A percentile compares a stretch with the other conserved stretches of the same genome.
phyloP scores from a whole-genome alignment of 2,329 filamentous ascomycete genomes.

The Hymenoscyphus infarciens region DNA sequence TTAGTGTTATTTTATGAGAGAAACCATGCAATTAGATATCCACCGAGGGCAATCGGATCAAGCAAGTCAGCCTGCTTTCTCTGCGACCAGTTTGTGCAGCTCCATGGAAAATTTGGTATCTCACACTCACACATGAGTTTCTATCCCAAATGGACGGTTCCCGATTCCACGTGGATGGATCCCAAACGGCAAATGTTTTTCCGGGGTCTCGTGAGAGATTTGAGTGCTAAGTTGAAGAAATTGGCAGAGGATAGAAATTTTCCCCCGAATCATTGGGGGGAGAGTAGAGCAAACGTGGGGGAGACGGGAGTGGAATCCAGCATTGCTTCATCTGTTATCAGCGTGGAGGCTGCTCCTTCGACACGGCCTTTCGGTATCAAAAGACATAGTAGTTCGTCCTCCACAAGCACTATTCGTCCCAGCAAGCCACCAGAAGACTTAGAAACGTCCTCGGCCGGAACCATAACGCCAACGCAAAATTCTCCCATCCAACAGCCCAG shows the following conservation, averaged over 20 bases:
- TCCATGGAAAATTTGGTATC: constrained; percentile 17
- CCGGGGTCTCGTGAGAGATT: neutral
- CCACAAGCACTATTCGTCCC: neutral
- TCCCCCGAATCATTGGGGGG: too few species aligned
- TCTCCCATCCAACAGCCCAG: neutral
- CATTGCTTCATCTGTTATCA: neutral
- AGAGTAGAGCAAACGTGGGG: constrained; percentile 8
- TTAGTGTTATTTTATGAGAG: constrained; percentile 30
- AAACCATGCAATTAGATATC: neutral
- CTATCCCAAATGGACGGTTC: constrained; percentile 17
- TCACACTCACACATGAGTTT: constrained; percentile 17
- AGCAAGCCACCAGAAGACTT: too few species aligned
- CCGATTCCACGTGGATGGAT: constrained; percentile 6
- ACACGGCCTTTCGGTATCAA: too few species aligned
- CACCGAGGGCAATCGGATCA: constrained; percentile 18
- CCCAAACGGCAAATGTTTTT: neutral
- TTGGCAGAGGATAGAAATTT: too few species aligned
- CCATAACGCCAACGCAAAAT: neutral
- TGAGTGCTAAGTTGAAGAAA: neutral
- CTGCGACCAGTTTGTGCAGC: constrained; percentile 18
- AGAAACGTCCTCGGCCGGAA: too few species aligned
- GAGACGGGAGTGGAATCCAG: neutral
- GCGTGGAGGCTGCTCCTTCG: neutral
- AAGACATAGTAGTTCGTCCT: neutral
- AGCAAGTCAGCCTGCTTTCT: constrained; percentile 23